These are phyloP conservation scores for Grigorovia humatica DNA, from an alignment of 805 yeast species.

Conservation along the genomic window DNA sequence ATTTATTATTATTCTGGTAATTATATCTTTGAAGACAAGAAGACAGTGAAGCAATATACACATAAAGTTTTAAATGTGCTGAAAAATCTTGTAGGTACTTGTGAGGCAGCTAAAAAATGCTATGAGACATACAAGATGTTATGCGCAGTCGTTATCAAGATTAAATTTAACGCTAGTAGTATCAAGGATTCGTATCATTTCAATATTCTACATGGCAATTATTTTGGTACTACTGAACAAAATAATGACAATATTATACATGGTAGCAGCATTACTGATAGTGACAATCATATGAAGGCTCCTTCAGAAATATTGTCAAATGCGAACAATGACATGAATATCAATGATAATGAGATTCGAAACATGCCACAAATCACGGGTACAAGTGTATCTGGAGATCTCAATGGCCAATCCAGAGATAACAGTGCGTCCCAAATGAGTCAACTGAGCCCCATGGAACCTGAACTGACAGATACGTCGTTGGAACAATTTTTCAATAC, in stretches of 20 bases:
- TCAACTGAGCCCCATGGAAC: neutral
- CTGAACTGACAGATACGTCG: neutral
- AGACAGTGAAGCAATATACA: constrained; percentile 41
- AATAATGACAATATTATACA: neutral
- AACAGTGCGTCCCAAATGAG: neutral
- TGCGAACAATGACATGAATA: neutral
- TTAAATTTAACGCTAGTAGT: constrained; percentile 31
- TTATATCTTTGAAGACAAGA: constrained; percentile 36
- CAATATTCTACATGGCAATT: constrained; percentile 4
- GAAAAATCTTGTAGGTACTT: constrained; percentile 50
- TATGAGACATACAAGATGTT: constrained; percentile 61
- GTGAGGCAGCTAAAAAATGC: constrained; percentile 72
- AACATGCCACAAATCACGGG: neutral
- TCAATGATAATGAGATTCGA: neutral
- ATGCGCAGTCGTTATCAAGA: constrained; percentile 57
- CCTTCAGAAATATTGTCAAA: neutral
- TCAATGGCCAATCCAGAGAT: neutral
- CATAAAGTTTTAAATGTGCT: constrained; percentile 46
- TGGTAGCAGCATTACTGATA: neutral
- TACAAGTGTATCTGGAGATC: neutral
- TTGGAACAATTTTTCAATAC: neutral
- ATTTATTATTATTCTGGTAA: constrained; percentile 62
- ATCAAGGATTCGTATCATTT: neutral
- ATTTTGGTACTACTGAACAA: no score
- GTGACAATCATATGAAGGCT: neutral